These are phyloP conservation scores for Brettanomyces sp. DNA, from an alignment of 805 yeast species.

Conservation along the genomic window DNA sequence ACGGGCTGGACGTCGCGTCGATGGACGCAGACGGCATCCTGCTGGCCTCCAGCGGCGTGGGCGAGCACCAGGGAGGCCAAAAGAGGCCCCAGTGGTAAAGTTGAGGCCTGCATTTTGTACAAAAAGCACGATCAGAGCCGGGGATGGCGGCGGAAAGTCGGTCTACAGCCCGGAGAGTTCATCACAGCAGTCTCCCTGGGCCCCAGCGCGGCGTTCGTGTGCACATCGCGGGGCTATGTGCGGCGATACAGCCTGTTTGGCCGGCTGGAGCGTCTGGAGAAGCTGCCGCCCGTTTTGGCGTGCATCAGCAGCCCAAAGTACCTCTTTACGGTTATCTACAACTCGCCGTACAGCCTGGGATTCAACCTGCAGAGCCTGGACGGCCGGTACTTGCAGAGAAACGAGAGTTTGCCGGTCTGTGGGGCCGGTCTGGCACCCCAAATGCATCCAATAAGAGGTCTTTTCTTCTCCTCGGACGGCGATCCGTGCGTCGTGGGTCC, in stretches of 20 bases:
- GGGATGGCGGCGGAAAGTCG: constrained; percentile 59
- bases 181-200: constrained; percentile 66
- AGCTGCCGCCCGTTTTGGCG: constrained; percentile 64
- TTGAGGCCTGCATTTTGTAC: constrained; percentile 37
- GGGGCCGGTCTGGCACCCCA: background rate
- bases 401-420: constrained; percentile 34
- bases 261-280: constrained; percentile 58
- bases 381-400: constrained; percentile 32
- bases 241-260: constrained; percentile 68
- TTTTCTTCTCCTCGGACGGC: constrained; percentile 82
- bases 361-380: constrained; percentile 28
- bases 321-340: constrained; percentile 37
- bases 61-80: constrained; percentile 3
- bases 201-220: constrained; percentile 49
- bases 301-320: constrained; percentile 53
- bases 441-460: constrained; percentile 38
- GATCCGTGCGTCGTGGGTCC: constrained; percentile 87
- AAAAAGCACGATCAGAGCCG: constrained; percentile 62
- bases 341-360: constrained; percentile 18
- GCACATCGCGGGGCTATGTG: constrained; percentile 69
- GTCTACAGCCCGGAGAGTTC: constrained; percentile 36
- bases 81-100: constrained; percentile 9
- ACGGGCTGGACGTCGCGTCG: constrained; percentile 65
- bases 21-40: constrained; percentile 59
- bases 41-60: constrained; percentile 38